Conservation (phyloP, 129 eudicot species). For the Tagetes patula region DNA sequence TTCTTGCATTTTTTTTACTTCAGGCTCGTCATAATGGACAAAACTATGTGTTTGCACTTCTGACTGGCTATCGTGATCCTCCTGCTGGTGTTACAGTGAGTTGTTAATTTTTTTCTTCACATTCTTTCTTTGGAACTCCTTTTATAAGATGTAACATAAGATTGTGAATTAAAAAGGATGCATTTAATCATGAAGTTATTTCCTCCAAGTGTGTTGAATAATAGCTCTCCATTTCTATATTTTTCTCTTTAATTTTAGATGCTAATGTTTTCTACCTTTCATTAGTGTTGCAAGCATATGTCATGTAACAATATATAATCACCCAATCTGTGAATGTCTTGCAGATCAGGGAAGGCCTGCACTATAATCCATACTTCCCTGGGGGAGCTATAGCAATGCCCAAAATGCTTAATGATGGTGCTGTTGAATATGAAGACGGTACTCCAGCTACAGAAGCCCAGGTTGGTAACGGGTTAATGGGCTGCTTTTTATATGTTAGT, state of each 20-base stretch:
- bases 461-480: conserved; percentile 38
- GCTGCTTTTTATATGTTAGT: neutral
- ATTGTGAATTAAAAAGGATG: neutral
- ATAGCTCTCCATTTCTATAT: conserved; percentile 8
- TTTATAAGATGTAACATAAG: neutral
- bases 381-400: conserved; percentile 99
- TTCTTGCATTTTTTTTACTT: neutral
- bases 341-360: conserved; percentile 91
- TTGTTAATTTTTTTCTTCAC: conserved; percentile 14
- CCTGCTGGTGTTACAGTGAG: conserved; percentile 91
- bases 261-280: neutral
- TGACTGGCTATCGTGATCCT: conserved; percentile 95
- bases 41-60: conserved; percentile 81
- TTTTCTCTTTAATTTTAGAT: neutral
- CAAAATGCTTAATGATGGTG: conserved; percentile 94
- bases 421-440: conserved; percentile 98
- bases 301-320: neutral
- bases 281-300: neutral
- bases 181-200: conserved; percentile 6
- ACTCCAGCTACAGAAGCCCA: conserved; percentile 98
- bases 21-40: conserved; percentile 97
- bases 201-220: conserved; percentile 10
- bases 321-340: conserved; percentile 12
- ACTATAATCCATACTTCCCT: conserved; percentile 97
- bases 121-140: conserved; percentile 24